These are phyloP conservation scores for Akanthomyces lecanii DNA, from an alignment of 2,329 filamentous ascomycete genomes.

Conservation along the genomic window DNA sequence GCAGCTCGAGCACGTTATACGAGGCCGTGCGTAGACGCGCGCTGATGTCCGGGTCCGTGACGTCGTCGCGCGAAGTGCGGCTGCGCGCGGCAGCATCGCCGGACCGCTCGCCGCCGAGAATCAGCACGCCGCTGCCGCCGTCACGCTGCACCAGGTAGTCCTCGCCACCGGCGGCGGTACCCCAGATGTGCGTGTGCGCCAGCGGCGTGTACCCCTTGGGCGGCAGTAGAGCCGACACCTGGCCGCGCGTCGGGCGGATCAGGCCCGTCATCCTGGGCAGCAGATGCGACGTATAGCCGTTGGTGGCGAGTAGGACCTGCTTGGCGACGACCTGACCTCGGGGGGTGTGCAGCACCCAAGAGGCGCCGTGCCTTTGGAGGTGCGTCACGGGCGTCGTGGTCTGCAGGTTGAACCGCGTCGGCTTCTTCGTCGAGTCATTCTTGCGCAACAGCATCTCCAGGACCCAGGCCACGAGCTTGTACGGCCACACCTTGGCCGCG, in stretches of 20 bases:
- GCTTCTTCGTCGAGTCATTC: slow-evolving; percentile 27
- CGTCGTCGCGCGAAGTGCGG: slow-evolving; percentile 56
- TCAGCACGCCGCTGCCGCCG: slow-evolving; percentile 45
- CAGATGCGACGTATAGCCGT: slow-evolving; percentile 76
- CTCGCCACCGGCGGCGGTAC: slow-evolving; percentile 41
- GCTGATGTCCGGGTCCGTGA: slow-evolving; percentile 52
- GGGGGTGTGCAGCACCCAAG: slow-evolving; percentile 62
- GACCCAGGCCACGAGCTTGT: slow-evolving; percentile 73
- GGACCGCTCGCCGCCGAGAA: slow-evolving; percentile 66
- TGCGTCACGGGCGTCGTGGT: slow-evolving; percentile 63
- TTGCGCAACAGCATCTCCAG: slow-evolving; percentile 53
- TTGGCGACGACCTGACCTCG: slow-evolving; percentile 62
- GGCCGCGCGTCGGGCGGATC: slow-evolving; percentile 72
- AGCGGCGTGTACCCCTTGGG: slow-evolving; percentile 41
- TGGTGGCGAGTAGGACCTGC: slow-evolving; percentile 72
- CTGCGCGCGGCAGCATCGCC: slow-evolving; percentile 43
- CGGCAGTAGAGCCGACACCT: slow-evolving; percentile 64
- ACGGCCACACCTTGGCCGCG: slow-evolving; percentile 74
- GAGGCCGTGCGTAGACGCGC: slow-evolving; percentile 50
- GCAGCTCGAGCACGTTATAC: slow-evolving; percentile 38
- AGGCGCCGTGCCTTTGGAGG: slow-evolving; percentile 35
- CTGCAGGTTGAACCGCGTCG: slow-evolving; percentile 61
- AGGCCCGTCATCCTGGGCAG: slow-evolving; percentile 64
- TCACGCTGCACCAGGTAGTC: slow-evolving; percentile 73
- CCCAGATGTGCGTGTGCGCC: slow-evolving; percentile 60